Evolutionary conservation across 1,284 basidiomycete genomes (phyloP).

Genomic region (Cutaneotrichosporon mucoides): DNA sequence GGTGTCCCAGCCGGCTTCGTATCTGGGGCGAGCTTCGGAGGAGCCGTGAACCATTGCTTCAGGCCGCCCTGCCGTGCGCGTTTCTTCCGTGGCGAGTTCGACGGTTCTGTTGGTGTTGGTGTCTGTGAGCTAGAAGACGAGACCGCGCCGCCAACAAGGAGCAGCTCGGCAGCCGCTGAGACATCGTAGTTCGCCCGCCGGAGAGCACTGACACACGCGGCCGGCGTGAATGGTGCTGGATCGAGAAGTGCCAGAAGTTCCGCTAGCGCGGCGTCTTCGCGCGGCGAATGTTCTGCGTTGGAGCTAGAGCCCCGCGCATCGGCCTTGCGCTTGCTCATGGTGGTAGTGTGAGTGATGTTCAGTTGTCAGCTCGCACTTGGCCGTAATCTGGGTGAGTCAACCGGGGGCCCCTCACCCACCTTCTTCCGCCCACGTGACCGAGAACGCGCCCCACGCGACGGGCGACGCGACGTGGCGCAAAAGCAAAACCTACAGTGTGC

Average conservation of each 20-base stretch:
- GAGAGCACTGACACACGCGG: constrained; percentile 57
- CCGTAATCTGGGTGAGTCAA: no score
- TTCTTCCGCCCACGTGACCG: no score
- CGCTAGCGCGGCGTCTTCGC: constrained; percentile 33
- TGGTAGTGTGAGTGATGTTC: neutral
- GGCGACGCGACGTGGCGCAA: no score
- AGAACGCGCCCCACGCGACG: no score
- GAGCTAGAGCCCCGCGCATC: neutral
- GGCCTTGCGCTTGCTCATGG: constrained; percentile 1
- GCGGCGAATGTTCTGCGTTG: neutral
- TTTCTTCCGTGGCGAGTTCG: no score
- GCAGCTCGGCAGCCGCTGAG: constrained; percentile 55
- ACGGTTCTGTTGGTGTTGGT: no score
- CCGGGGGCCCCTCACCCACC: no score
- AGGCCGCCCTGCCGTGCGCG: neutral
- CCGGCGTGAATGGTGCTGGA: constrained; percentile 34
- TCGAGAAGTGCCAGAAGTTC: constrained; percentile 40
- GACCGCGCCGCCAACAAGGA: constrained; percentile 32
- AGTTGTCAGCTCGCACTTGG: no score
- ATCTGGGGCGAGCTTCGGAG: no score
- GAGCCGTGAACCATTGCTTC: constrained; percentile 6
- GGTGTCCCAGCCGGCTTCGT: no score
- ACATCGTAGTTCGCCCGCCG: constrained; percentile 60
- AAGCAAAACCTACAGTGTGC: no score
- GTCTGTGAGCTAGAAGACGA: neutral